These are phyloP conservation scores for Phaffia rhodozyma DNA, from an alignment of 1,284 basidiomycete genomes.

Conservation along the genomic window DNA sequence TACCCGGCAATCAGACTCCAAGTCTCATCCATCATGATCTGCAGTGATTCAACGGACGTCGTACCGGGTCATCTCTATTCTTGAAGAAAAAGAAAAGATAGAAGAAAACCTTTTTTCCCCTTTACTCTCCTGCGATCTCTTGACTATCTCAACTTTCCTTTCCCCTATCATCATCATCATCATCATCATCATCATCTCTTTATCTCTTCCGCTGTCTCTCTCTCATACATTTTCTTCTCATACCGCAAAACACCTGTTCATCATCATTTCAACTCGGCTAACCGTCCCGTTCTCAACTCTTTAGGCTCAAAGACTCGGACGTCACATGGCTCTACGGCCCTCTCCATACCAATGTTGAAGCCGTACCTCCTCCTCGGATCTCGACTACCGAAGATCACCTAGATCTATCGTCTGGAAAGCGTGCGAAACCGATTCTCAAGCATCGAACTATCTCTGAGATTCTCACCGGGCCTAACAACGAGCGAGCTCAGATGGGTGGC, in stretches of 20 bases:
- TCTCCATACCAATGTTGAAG: conserved; percentile 76
- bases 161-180: conserved; percentile 6
- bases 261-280: background rate
- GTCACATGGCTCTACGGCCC: conserved; percentile 99
- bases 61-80: too few relatives aligned
- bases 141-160: background rate
- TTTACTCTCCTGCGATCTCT: background rate
- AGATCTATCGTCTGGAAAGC: conserved; percentile 35
- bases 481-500: conserved; percentile 23
- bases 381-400: conserved; percentile 43
- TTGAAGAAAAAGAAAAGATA: too few relatives aligned
- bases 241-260: conserved; percentile 15
- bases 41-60: too few relatives aligned
- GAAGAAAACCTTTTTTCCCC: too few relatives aligned
- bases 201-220: conserved; percentile 18
- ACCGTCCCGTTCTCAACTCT: conserved; percentile 17
- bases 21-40: too few relatives aligned
- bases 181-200: conserved; percentile 2
- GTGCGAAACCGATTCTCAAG: conserved; percentile 86
- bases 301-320: conserved; percentile 96
- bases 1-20: too few relatives aligned
- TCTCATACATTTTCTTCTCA: conserved; percentile 16
- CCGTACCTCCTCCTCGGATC: conserved; percentile 43
- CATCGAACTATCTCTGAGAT: conserved; percentile 87
- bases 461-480: conserved; percentile 42